These are phyloP conservation scores for Trichothecium sympodiale DNA, from an alignment of 2,329 filamentous ascomycete species.

Conservation along the genomic window DNA sequence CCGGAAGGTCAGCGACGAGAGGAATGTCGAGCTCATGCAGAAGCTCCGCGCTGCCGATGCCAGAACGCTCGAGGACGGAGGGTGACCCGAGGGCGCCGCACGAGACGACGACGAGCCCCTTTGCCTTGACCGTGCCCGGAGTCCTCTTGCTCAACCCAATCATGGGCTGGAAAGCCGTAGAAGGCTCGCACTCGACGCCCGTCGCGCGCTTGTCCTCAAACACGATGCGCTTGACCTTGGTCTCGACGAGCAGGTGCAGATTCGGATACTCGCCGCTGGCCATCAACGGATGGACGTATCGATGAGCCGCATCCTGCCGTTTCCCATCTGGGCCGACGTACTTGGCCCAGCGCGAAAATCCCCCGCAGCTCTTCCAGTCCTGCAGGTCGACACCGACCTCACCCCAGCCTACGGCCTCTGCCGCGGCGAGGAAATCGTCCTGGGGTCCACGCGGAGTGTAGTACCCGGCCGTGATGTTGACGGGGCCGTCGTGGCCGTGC, in stretches of 20 bases:
- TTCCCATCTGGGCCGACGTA: slow-evolving; percentile 36
- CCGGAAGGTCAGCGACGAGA: slow-evolving; percentile 32
- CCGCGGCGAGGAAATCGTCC: slow-evolving; percentile 33
- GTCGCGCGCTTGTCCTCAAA: slow-evolving; percentile 37
- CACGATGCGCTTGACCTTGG: slow-evolving; percentile 39
- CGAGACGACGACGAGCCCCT: slow-evolving; percentile 32
- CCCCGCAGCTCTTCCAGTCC: slow-evolving; percentile 29
- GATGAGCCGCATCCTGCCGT: slow-evolving; percentile 41
- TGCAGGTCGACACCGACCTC: slow-evolving; percentile 35
- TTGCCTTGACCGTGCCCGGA: slow-evolving; percentile 18
- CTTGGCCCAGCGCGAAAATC: slow-evolving; percentile 24
- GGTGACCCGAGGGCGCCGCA: slow-evolving; percentile 33
- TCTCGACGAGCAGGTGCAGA: slow-evolving; percentile 42
- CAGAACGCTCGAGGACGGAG: slow-evolving; percentile 32
- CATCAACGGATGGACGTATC: slow-evolving; percentile 40
- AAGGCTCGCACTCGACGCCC: slow-evolving; percentile 37
- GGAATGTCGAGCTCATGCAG: slow-evolving; percentile 35
- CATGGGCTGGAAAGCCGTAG: not conserved
- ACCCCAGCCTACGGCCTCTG: slow-evolving; percentile 30
- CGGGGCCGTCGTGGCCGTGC: slow-evolving; percentile 36
- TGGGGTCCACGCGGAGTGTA: slow-evolving; percentile 25
- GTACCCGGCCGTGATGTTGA: slow-evolving; percentile 35
- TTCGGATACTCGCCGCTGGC: slow-evolving; percentile 34
- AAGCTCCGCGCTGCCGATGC: slow-evolving; percentile 14
- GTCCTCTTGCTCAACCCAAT: not conserved